Conservation (phyloP, 2,329 filamentous ascomycete genomes). For the Fusarium sp. region DNA sequence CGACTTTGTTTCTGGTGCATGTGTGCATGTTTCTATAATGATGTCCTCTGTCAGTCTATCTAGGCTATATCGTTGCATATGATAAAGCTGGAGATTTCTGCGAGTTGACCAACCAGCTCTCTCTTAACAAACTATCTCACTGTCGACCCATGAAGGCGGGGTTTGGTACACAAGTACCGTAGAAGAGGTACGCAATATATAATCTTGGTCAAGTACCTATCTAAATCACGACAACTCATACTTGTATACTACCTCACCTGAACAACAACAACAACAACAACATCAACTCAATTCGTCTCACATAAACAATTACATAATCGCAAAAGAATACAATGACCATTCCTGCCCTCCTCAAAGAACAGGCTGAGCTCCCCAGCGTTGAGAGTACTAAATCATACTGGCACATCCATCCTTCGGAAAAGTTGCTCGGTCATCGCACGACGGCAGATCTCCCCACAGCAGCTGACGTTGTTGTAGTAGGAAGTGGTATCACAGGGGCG, state of each 20-base stretch:
- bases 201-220: neutral
- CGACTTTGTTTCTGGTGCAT: neutral
- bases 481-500: constrained; percentile 79
- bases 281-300: neutral
- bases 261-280: neutral
- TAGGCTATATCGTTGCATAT: neutral
- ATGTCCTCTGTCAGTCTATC: constrained; percentile 3
- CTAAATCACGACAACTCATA: too few relatives aligned
- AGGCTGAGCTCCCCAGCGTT: constrained; percentile 66
- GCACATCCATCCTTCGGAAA: constrained; percentile 72
- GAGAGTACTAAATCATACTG: constrained; percentile 75
- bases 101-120: constrained; percentile 6
- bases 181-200: neutral
- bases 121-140: constrained; percentile 1
- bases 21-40: neutral
- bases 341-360: constrained; percentile 45
- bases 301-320: neutral
- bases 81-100: constrained; percentile 15
- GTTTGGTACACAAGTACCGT: neutral
- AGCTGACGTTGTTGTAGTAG: constrained; percentile 76
- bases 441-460: constrained; percentile 68
- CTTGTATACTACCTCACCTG: too few relatives aligned
- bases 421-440: constrained; percentile 72
- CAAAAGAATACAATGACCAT: constrained; percentile 45
- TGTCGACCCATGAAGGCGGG: constrained; percentile 10